These are phyloP conservation scores for Mycena capillaripes DNA, from an alignment of 768 basidiomycete species.

Conservation along the genomic window DNA sequence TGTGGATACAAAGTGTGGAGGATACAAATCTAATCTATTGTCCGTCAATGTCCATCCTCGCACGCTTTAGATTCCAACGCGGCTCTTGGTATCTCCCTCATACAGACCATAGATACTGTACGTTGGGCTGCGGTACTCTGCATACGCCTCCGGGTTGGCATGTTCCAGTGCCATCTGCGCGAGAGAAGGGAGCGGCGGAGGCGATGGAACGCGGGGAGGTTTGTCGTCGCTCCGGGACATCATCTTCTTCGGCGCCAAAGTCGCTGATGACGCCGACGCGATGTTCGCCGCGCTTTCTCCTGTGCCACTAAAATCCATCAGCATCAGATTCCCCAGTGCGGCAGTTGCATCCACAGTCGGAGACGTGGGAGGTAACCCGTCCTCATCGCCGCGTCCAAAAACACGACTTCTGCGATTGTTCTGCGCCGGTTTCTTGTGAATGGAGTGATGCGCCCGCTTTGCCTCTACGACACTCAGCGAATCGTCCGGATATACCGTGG, in stretches of 20 bases:
- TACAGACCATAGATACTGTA: constrained; percentile 88
- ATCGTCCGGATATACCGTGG: constrained; percentile 80
- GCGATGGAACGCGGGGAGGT: constrained; percentile 86
- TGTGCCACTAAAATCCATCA: constrained; percentile 66
- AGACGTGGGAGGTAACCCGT: constrained; percentile 36
- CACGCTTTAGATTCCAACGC: constrained; percentile 30
- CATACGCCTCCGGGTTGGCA: constrained; percentile 70
- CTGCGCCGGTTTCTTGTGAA: constrained; percentile 52
- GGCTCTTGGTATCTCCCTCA: constrained; percentile 71
- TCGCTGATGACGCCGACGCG: constrained; percentile 46
- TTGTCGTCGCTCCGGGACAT: constrained; percentile 61
- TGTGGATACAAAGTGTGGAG: background rate
- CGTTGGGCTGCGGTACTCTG: constrained; percentile 82
- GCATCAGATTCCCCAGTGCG: constrained; percentile 71
- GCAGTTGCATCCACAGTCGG: constrained; percentile 58
- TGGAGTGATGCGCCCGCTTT: constrained; percentile 41
- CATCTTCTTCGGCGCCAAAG: constrained; percentile 41
- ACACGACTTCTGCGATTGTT: constrained; percentile 34
- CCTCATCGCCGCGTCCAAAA: constrained; percentile 45
- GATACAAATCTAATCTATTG: background rate
- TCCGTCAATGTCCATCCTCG: background rate
- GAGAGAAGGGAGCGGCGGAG: constrained; percentile 79
- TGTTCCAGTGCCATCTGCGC: constrained; percentile 84
- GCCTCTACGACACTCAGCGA: constrained; percentile 73
- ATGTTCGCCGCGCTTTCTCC: constrained; percentile 52